Evolutionary conservation across 306 rosid genomes (phyloP), one percentile per base, ranked within the genome.

Genomic region (Gastrolobium bilobum): DNA sequence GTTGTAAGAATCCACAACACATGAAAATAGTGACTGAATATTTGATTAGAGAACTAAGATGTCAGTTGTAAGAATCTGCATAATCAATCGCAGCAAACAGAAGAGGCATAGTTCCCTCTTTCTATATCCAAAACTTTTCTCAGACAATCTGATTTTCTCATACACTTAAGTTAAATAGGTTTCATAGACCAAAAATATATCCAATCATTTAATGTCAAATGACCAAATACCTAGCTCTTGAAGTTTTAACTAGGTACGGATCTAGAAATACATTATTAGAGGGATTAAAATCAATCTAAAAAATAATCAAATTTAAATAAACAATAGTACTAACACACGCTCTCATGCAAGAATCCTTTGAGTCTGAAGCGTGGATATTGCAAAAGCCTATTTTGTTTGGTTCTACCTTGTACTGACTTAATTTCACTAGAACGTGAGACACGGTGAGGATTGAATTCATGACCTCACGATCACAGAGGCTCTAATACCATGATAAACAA

Each of bases 191-290:
- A 4, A 4, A 30, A 10, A 48, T 37, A 26, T 38, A 39, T 26
- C 7, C 44, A 34, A 35, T 26, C 34, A 44, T 73, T 20, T 20
- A 75, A 65, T 64, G 65, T 37, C 56, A 39, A 58, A 9, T 5
- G 42, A 42, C 40, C 42, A 33, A 59, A 39, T 51, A 37, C 6
- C 4, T 38, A n/a, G 3, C n/a, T 6, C 43, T 4, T 4, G 47
- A 11, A 39, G 46, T 59, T 73, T 31, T 46, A 30, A 43, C 67
- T 26, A 57, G 46, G 34, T 44, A 73, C n/a, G 6, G 8, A 73
- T 31, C 15, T 11, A 3, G 26, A 53, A 53, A 29, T 39, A 46
- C 15, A 14, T 34, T 14, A 74, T 46, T 44, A 1, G 11, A 61
- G 59, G 31, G 60, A 34, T n/a, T 30, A 33, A 73, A 30, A 73